These are phyloP conservation scores for Niveomyces coronatus DNA, from an alignment of 2,329 filamentous ascomycete genomes.

Conservation along the genomic window DNA sequence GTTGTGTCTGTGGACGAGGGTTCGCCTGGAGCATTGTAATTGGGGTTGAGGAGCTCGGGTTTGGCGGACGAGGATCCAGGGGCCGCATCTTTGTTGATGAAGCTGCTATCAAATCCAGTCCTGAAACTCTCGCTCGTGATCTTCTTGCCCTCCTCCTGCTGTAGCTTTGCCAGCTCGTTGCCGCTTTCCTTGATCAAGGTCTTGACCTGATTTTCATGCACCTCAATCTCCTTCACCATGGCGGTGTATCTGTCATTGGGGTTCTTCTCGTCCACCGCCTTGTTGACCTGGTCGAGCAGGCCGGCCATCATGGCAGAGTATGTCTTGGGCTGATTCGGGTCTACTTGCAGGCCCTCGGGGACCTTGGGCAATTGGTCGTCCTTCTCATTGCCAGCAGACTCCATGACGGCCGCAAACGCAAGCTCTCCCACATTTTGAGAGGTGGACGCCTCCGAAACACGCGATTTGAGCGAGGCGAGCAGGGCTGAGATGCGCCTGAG, in stretches of 20 bases:
- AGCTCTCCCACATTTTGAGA: slow-evolving; percentile 60
- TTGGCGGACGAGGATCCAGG: slow-evolving; percentile 35
- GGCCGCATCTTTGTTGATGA: slow-evolving; percentile 54
- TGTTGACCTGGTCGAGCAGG: slow-evolving; percentile 87
- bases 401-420: slow-evolving; percentile 82
- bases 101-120: slow-evolving; percentile 82
- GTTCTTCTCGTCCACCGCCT: slow-evolving; percentile 68
- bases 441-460: slow-evolving; percentile 56
- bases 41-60: slow-evolving; percentile 70
- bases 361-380: slow-evolving; percentile 66
- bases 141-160: slow-evolving; percentile 76
- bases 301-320: slow-evolving; percentile 98
- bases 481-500: slow-evolving; percentile 74
- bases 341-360: slow-evolving; percentile 68
- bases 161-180: slow-evolving; percentile 65
- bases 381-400: slow-evolving; percentile 60
- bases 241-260: slow-evolving; percentile 57
- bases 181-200: slow-evolving; percentile 67
- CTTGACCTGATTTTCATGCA: slow-evolving; percentile 68
- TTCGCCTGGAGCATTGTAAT: slow-evolving; percentile 19
- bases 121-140: slow-evolving; percentile 89
- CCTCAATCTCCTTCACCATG: slow-evolving; percentile 69
- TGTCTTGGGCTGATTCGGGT: slow-evolving; percentile 63
- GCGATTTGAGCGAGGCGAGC: slow-evolving; percentile 61
- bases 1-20: slow-evolving; percentile 6